A percentile compares a stretch with the other conserved stretches of the same genome.
Evolutionary conservation across 2,329 filamentous ascomycete genomes (phyloP).

Genomic region (Fusarium sp.): DNA sequence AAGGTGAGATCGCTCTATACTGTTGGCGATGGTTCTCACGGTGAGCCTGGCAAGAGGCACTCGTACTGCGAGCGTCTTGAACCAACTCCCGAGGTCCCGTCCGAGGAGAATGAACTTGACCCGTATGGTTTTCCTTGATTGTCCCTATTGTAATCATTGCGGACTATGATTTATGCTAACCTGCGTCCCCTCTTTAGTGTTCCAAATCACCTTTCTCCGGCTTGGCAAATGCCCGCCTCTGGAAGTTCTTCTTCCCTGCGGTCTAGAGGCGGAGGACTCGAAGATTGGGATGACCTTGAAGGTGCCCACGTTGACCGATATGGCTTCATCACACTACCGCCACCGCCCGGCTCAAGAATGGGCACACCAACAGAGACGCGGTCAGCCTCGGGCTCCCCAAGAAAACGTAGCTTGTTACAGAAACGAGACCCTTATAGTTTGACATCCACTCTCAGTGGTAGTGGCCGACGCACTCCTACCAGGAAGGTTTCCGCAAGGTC

Average conservation of each 20-base stretch:
- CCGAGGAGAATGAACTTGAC: constrained; percentile 64
- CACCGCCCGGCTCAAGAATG: constrained; percentile 55
- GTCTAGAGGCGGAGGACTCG: constrained; percentile 64
- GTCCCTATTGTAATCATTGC: constrained; percentile 37
- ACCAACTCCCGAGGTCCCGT: constrained; percentile 62
- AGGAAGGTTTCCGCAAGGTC: constrained; percentile 68
- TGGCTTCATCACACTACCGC: constrained; percentile 69
- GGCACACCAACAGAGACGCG: constrained; percentile 55
- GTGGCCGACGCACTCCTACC: constrained; percentile 57
- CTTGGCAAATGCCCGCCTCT: constrained; percentile 53
- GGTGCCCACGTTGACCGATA: constrained; percentile 73
- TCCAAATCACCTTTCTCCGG: constrained; percentile 46
- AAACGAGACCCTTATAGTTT: constrained; percentile 51
- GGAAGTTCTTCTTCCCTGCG: constrained; percentile 57
- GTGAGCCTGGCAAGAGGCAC: constrained; percentile 62
- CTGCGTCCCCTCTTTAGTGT: constrained; percentile 36
- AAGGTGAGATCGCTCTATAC: constrained; percentile 75
- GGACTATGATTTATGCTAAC: constrained; percentile 47
- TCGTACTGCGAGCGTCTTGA: constrained; percentile 61
- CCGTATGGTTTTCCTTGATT: constrained; percentile 66
- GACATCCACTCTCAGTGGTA: constrained; percentile 53
- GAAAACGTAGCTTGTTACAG: constrained; percentile 56
- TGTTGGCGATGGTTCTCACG: constrained; percentile 63
- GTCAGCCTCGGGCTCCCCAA: constrained; percentile 57
- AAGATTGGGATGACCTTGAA: constrained; percentile 74